Conservation (phyloP, 208 protist species). For the Trypanosomatidae sp. region DNA sequence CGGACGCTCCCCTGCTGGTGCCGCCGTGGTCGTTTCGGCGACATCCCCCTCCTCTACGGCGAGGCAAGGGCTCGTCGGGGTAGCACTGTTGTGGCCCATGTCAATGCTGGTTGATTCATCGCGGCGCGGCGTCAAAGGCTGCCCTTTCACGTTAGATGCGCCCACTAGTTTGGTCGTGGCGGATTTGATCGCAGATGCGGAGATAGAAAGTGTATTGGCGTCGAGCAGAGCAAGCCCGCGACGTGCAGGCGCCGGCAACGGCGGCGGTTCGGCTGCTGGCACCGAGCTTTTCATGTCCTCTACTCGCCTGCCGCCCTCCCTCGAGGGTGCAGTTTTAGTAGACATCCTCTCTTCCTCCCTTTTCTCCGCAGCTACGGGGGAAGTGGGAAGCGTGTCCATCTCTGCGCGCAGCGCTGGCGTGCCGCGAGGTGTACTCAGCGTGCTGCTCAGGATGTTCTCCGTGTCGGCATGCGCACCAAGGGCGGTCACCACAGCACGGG, state of each 20-base stretch:
- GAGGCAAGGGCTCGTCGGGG: conserved; percentile 8
- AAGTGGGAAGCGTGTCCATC: conserved; percentile 2
- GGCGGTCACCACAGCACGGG: conserved; percentile 30
- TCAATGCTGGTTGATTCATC: conserved; percentile 7
- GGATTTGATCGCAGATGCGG: conserved; percentile 4
- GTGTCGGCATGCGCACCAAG: conserved; percentile 43
- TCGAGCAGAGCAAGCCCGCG: conserved; percentile 16
- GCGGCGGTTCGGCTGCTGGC: neutral
- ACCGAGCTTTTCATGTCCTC: neutral
- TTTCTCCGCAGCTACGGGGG: neutral
- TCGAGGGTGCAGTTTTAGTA: neutral
- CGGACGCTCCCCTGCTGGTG: conserved; percentile 6
- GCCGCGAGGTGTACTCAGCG: conserved; percentile 23
- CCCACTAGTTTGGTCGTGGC: neutral
- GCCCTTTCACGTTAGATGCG: too few species aligned
- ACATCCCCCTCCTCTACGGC: conserved; percentile 6
- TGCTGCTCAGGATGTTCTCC: conserved; percentile 45
- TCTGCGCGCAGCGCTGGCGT: conserved; percentile 15
- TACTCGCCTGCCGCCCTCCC: neutral
- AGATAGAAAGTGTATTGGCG: conserved; percentile 9
- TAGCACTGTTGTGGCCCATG: conserved; percentile 14
- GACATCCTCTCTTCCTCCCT: neutral
- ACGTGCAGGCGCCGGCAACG: conserved; percentile 3
- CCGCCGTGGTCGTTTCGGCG: neutral
- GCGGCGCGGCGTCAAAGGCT: neutral